Base-by-base conservation (phyloP, 768 basidiomycete species). In the Dacryopinax spathularia region DNA sequence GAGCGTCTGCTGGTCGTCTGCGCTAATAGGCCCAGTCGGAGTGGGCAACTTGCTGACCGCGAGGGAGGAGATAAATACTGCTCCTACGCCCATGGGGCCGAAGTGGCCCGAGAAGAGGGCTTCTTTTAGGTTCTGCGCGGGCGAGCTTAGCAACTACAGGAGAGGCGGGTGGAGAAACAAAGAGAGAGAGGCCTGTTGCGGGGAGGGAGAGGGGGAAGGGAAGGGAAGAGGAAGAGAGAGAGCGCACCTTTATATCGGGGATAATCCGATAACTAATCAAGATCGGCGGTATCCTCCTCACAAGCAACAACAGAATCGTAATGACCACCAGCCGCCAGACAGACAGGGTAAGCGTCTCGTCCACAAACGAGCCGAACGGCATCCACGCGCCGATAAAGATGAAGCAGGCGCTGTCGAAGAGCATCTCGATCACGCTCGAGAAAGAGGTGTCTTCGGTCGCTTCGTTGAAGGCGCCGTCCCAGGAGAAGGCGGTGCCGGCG, bases 381-480 rank as follows among this genome's bases (percentile, higher is more conserved):
- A 94, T 94, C 86, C 94, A 93, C 34, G 95, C 94, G 65, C 96
- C 96, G 65, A 98, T 88, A 71, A 88, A 97, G 60, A 97, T 85
- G 77, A 98, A 97, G 2, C 89, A 56, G 31, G 92, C 91, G 66
- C 92, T 83, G 76, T 97, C 97, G 83, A 96, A 95, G 64, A 98
- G 79, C 67, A 97, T 77, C 74, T 98, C 91, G 70, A 98, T 91
- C 69, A 98, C 94, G 74, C 90, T 91, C 68, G 87, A 89, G 79
- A 99, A 99, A 66, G 92, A 86, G 31, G 90, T 83, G 73, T 97
- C 94, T 71, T 96, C 94, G 0, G 93, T 96, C 70, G 93, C 91
- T 64, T 84, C 83, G 73, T 91, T 91, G 78, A 89, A 89, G 77
- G 92, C 94, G 34, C 86, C 91, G 71, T 95, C 93, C 92, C 92